phyloP scores from a whole-genome alignment of 768 basidiomycete species.

The Heimioporus sp. region DNA sequence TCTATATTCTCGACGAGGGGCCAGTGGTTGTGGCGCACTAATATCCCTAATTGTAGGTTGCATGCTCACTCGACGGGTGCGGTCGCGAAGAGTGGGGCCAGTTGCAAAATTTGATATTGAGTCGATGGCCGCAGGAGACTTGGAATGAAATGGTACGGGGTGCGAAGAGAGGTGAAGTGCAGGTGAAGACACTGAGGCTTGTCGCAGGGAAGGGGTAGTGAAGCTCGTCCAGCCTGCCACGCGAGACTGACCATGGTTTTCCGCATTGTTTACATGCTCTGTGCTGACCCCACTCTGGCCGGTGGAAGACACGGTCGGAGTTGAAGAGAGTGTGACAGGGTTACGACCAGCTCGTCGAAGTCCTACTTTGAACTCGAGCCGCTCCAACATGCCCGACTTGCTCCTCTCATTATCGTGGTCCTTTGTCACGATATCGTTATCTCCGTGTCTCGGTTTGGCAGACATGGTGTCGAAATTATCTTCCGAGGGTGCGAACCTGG shows the following conservation, averaged over 20 bases:
- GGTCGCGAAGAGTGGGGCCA: conserved; percentile 47
- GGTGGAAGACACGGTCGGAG: conserved; percentile 36
- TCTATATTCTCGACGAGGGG: conserved; percentile 32
- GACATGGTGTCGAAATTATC: conserved; percentile 44
- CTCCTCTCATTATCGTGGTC: conserved; percentile 39
- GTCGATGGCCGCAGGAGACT: conserved; percentile 43
- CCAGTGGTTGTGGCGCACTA: conserved; percentile 38
- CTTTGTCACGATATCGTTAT: conserved; percentile 27
- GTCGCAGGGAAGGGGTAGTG: conserved; percentile 62
- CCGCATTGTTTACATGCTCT: conserved; percentile 36
- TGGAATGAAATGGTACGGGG: conserved; percentile 50
- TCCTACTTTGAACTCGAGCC: conserved; percentile 49
- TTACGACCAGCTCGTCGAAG: conserved; percentile 46
- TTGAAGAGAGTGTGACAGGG: conserved; percentile 37
- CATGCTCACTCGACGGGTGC: conserved; percentile 40
- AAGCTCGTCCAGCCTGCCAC: conserved; percentile 57
- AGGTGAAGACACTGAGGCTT: conserved; percentile 75
- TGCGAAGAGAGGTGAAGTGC: conserved; percentile 63
- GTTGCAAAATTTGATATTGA: conserved; percentile 47
- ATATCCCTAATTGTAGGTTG: conserved; percentile 37
- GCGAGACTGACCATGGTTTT: conserved; percentile 39
- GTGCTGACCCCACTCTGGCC: conserved; percentile 19
- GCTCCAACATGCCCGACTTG: conserved; percentile 44
- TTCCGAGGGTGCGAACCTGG: conserved; percentile 36
- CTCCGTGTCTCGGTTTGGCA: conserved; percentile 44